Evolutionary conservation across 2,329 filamentous ascomycete species (phyloP), one percentile per base, ranked within the genome.

Genomic region (Apiospora arundinis): DNA sequence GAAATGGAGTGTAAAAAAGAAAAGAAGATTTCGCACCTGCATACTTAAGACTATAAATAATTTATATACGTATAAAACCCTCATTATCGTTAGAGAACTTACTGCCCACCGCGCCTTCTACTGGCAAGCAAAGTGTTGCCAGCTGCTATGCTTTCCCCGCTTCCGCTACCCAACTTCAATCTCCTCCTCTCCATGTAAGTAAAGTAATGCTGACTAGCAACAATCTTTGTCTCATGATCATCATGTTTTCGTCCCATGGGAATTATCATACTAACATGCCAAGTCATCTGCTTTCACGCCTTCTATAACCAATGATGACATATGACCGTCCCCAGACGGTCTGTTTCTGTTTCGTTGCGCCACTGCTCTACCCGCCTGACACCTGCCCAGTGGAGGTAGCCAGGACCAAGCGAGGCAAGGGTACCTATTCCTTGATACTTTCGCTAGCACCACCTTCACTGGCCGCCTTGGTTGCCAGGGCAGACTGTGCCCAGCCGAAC

Each of bases 401-500:
- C 56, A 40, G 32, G 1, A 63, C 32, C 32, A 63, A 63, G 56
- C 32, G 56, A 63, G 56, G 56, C 56, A 63, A 70, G 60, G 25
- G n/a, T 37, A 40, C 46, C 40, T 73, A 79, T 73, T 80, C 76
- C 73, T 71, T 71, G 42, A 80, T 78, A 42, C 72, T 71, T 65
- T 79, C 77, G 28, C 69, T 71, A 9, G 60, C 70, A 25, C 72
- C 74, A 68, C 78, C 77, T 14, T 87, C 86, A 63, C 56, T 23
- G 11, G 68, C 86, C 81, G 88, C 89, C 81, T 86, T 87, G 37
- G 77, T 80, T 79, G 84, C 85, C 78, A 80, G 82, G 40, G 78
- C 80, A 14, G 75, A 74, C 56, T 73, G 73, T 37, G 85, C 84
- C 89, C 90, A 91, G 16, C 89, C 89, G 71, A 91, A 87, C 91